Base-by-base conservation (phyloP, 2,329 filamentous ascomycete genomes). In the Aspergillus costaricaensis region DNA sequence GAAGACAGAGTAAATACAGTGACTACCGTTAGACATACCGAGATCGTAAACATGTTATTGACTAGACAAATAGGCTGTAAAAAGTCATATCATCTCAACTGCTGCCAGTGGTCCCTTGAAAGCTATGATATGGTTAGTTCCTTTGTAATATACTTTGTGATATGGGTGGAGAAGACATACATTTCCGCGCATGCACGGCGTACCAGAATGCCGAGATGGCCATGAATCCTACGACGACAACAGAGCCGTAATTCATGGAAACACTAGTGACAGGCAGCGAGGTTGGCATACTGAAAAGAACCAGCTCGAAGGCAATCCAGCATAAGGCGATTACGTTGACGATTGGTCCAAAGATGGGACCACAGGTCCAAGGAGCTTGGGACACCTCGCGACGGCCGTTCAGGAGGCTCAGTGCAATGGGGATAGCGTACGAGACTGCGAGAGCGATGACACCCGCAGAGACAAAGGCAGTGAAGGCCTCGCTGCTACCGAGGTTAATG, bases 231-330 rank as follows among this genome's bases (percentile, higher is more conserved):
- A 83, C 78, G 62, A 87, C 82, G 2, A 88, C 85, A 0, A 86
- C 84, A 44, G 78, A 79, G 2, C 84, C 83, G 67, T 87, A 87
- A 63, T 86, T 87, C 74, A 84, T 85, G 55, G 80, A 81, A 1
- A 75, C 80, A 1, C 76, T 76, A 1, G 79, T 84, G 59, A 85
- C 83, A 3, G 85, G 84, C 53, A 84, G 73, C 27, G 80, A 80
- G 14, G 78, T 81, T 1, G 85, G 85, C 72, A 78, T 80, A 39
- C 79, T 82, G 69, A 86, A 86, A 3, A 86, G 67, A 2, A 85
- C 77, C 32, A 83, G 64, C 67, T 84, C 81, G 59, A 85, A 84
- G 3, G 67, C 58, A 61, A 85, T 85, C 83, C 83, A 85, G 2
- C 70, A 62, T 3, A 85, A 62, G 0, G 83, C 78, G 5, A 84